Percentiles rank a stretch among this genome's conserved stretches.
Conservation (phyloP, 2,329 filamentous ascomycete genomes). For the Neopestalotiopsis sp. region DNA sequence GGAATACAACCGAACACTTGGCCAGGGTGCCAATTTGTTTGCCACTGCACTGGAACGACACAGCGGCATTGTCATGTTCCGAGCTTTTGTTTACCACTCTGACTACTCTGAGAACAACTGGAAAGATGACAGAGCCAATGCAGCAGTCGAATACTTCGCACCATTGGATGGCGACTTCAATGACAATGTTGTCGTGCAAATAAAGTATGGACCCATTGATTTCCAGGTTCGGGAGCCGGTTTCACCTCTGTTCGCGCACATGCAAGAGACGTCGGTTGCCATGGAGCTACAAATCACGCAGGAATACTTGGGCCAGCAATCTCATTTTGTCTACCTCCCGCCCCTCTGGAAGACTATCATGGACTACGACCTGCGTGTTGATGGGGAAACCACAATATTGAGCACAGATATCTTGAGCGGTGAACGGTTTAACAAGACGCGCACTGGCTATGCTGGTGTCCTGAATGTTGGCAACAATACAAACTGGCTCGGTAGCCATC, state of each 20-base stretch:
- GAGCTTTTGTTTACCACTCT: conserved; percentile 74
- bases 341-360: conserved; percentile 73
- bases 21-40: conserved; percentile 73
- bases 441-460: conserved; percentile 70
- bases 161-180: conserved; percentile 69
- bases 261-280: conserved; percentile 51
- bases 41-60: conserved; percentile 62
- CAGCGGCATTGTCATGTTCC: conserved; percentile 71
- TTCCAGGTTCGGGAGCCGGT: conserved; percentile 74
- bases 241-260: conserved; percentile 66
- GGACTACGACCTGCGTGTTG: conserved; percentile 70
- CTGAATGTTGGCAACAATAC: conserved; percentile 70
- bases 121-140: conserved; percentile 71
- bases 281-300: conserved; percentile 73
- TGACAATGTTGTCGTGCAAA: conserved; percentile 74
- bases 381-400: conserved; percentile 53
- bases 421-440: conserved; percentile 59
- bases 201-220: conserved; percentile 78
- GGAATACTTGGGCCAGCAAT: conserved; percentile 75
- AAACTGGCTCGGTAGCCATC: conserved; percentile 73
- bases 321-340: conserved; percentile 70
- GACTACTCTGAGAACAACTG: conserved; percentile 62
- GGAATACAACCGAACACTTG: conserved; percentile 72
- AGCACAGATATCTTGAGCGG: conserved; percentile 65
- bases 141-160: conserved; percentile 73